A percentile compares a stretch with the other conserved stretches of the same genome.
These are phyloP conservation scores for Pseudogymnoascus sp. DNA, from an alignment of 2,329 filamentous ascomycete species.

Conservation along the genomic window DNA sequence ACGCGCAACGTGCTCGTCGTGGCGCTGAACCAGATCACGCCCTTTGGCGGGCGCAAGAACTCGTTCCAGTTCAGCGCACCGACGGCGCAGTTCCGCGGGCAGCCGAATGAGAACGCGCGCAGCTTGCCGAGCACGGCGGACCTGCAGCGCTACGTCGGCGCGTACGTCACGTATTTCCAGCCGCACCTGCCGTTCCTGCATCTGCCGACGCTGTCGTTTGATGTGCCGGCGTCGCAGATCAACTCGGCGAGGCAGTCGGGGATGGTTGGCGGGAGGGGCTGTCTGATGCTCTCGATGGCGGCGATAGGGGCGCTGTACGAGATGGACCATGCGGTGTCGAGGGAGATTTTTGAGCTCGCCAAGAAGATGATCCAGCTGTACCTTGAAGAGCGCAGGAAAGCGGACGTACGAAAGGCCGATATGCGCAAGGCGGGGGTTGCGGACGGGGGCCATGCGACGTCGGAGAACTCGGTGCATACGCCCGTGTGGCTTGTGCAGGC, in stretches of 20 bases:
- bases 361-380: constrained; percentile 95
- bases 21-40: constrained; percentile 47
- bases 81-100: constrained; percentile 42
- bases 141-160: constrained; percentile 80
- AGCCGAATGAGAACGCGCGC: constrained; percentile 42
- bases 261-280: constrained; percentile 70
- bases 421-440: constrained; percentile 42
- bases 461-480: constrained; percentile 60
- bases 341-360: constrained; percentile 81
- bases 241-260: constrained; percentile 50
- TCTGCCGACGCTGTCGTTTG: constrained; percentile 83
- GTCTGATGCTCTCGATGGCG: constrained; percentile 78
- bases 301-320: constrained; percentile 83
- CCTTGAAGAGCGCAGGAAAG: constrained; percentile 81
- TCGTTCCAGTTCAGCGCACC: constrained; percentile 49
- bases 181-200: constrained; percentile 94
- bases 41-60: constrained; percentile 55
- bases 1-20: constrained; percentile 53
- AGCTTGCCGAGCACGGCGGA: constrained; percentile 72
- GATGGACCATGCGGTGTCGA: constrained; percentile 68
- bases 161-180: constrained; percentile 88
- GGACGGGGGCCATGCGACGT: constrained; percentile 38
- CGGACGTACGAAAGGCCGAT: constrained; percentile 62
- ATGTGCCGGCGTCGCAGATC: constrained; percentile 60
- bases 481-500: constrained; percentile 94